A percentile compares a stretch with the other conserved stretches of the same genome.
phyloP scores from a whole-genome alignment of 108 stramenopile species.

The Nitzschia inconspicua region DNA sequence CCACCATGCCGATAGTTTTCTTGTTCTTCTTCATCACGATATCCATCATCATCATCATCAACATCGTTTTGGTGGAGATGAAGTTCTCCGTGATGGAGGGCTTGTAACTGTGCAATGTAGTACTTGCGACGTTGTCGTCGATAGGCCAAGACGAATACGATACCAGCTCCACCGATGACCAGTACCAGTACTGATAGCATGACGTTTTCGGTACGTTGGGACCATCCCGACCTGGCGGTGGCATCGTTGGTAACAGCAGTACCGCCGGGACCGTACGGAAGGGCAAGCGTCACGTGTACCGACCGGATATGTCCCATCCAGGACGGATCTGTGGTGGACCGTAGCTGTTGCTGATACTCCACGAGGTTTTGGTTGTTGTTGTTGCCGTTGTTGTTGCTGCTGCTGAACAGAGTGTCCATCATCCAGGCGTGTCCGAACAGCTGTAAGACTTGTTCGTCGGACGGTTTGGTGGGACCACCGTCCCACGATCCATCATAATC shows the following conservation, averaged over 20 bases:
- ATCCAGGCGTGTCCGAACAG: too few species aligned
- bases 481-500: neutral
- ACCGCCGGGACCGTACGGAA: neutral
- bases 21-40: too few species aligned
- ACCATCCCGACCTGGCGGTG: slow-evolving; percentile 4
- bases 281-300: neutral
- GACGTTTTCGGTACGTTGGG: slow-evolving; percentile 20
- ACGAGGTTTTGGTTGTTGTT: slow-evolving; percentile 4
- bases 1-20: too few species aligned
- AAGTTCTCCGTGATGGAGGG: slow-evolving; percentile 4
- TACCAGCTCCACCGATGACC: too few species aligned
- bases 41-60: neutral
- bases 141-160: too few species aligned
- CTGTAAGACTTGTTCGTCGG: slow-evolving; percentile 10
- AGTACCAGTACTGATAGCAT: slow-evolving; percentile 10
- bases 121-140: too few species aligned
- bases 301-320: too few species aligned
- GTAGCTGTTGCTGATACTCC: slow-evolving; percentile 1
- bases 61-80: neutral
- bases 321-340: too few species aligned
- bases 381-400: slow-evolving; percentile 5
- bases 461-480: neutral
- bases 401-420: slow-evolving; percentile 15
- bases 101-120: too few species aligned
- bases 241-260: neutral